Percentiles rank a stretch among this genome's conserved stretches.
Evolutionary conservation across 2,329 filamentous ascomycete species (phyloP).

Genomic region (Fusarium sp.): DNA sequence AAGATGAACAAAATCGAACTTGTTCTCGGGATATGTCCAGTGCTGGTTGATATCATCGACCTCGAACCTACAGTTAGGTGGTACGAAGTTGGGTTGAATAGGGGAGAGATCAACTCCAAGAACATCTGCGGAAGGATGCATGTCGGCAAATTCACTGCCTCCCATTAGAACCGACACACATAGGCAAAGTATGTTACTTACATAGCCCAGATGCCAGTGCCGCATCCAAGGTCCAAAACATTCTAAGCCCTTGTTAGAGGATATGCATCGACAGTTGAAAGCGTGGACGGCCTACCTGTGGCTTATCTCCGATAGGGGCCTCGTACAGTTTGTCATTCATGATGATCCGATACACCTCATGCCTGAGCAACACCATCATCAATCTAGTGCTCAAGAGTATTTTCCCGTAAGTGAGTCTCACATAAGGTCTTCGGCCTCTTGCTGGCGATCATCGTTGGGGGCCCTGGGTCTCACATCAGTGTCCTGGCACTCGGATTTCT

Average conservation of each 20-base stretch:
- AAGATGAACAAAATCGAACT: conserved; percentile 28
- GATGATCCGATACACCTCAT: conserved; percentile 45
- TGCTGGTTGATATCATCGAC: conserved; percentile 30
- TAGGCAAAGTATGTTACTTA: too few relatives aligned
- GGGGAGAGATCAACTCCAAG: conserved; percentile 25
- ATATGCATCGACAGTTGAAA: not conserved
- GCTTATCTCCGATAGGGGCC: conserved; percentile 47
- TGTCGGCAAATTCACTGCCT: conserved; percentile 23
- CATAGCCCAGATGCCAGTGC: conserved; percentile 51
- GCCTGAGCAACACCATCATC: conserved; percentile 11
- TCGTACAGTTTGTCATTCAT: conserved; percentile 48
- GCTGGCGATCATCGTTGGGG: conserved; percentile 45
- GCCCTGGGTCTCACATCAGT: conserved; percentile 19
- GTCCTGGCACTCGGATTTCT: accelerated
- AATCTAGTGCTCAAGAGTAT: accelerated
- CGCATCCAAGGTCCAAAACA: conserved; percentile 50
- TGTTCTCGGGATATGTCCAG: conserved; percentile 15
- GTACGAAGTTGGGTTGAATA: conserved; percentile 21
- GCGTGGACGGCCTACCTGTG: conserved; percentile 24
- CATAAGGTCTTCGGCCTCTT: conserved; percentile 46
- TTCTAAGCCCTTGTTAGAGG: not conserved
- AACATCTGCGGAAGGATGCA: conserved; percentile 21
- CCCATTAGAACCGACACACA: not conserved
- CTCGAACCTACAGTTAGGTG: conserved; percentile 21
- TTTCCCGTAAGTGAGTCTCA: accelerated